Evolutionary conservation across 2,329 filamentous ascomycete species (phyloP).

Genomic region (Monosporascus sp.): DNA sequence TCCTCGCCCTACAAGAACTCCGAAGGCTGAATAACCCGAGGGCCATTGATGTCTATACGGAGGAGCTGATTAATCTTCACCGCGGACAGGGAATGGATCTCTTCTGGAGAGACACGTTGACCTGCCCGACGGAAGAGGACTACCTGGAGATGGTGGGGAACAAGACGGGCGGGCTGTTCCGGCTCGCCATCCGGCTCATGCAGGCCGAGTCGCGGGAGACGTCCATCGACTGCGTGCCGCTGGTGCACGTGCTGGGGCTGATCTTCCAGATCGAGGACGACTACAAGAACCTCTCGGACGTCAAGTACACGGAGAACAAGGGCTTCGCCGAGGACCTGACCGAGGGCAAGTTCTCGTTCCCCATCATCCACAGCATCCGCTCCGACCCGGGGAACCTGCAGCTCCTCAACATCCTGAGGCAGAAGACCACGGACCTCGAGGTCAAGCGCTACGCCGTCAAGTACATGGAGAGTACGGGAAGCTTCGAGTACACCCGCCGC

Average conservation of each 20-base stretch:
- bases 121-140: slow-evolving; percentile 79
- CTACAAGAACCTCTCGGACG: slow-evolving; percentile 78
- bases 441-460: slow-evolving; percentile 87
- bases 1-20: slow-evolving; percentile 71
- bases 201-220: slow-evolving; percentile 59
- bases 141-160: slow-evolving; percentile 93
- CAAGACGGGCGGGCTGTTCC: slow-evolving; percentile 85
- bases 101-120: slow-evolving; percentile 82
- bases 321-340: slow-evolving; percentile 93
- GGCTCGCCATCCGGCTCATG: slow-evolving; percentile 82
- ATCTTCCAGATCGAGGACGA: slow-evolving; percentile 92
- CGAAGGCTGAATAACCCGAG: slow-evolving; percentile 64
- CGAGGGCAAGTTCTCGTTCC: slow-evolving; percentile 95
- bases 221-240: slow-evolving; percentile 66
- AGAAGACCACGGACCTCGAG: slow-evolving; percentile 79
- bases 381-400: slow-evolving; percentile 68
- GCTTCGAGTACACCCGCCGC: slow-evolving; percentile 76
- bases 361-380: slow-evolving; percentile 89
- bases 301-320: slow-evolving; percentile 81
- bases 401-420: slow-evolving; percentile 86
- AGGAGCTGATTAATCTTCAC: slow-evolving; percentile 81
- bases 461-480: slow-evolving; percentile 88
- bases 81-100: slow-evolving; percentile 87
- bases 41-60: slow-evolving; percentile 67
- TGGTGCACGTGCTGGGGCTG: slow-evolving; percentile 80